These are phyloP conservation scores for Polyplosphaeria fusca DNA, from an alignment of 495 filamentous ascomycete genomes.

Conservation along the genomic window DNA sequence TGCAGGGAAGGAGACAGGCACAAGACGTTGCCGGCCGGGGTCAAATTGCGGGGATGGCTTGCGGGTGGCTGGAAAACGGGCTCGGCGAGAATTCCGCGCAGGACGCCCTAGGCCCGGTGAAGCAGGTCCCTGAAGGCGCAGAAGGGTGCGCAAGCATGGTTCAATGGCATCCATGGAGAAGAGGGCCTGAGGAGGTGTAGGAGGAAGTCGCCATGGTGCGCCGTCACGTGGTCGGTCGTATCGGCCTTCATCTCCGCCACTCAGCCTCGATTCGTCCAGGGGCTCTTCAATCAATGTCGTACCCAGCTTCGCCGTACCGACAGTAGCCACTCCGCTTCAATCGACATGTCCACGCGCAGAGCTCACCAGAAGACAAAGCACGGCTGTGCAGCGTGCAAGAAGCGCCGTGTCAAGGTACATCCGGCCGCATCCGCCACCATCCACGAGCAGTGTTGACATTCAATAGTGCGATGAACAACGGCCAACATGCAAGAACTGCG, in stretches of 20 bases:
- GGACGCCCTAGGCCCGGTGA: neutral
- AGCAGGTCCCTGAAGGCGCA: slow-evolving; percentile 1
- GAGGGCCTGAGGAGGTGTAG: too few relatives aligned
- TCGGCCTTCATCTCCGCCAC: too few relatives aligned
- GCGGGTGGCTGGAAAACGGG: slow-evolving; percentile 21
- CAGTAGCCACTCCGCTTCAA: neutral
- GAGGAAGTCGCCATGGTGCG: too few relatives aligned
- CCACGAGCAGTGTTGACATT: too few relatives aligned
- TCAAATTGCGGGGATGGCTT: slow-evolving; percentile 23
- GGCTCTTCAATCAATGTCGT: neutral
- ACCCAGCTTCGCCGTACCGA: too few relatives aligned
- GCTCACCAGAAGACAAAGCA: slow-evolving; percentile 26
- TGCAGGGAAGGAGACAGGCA: slow-evolving; percentile 18
- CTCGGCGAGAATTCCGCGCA: slow-evolving; percentile 11
- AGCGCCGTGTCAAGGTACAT: slow-evolving; percentile 32
- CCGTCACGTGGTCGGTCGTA: too few relatives aligned
- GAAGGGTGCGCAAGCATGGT: too few relatives aligned
- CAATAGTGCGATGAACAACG: slow-evolving; percentile 24
- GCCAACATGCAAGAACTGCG: slow-evolving; percentile 20
- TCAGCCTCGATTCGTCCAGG: too few relatives aligned
- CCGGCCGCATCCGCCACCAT: too few relatives aligned
- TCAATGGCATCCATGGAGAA: too few relatives aligned
- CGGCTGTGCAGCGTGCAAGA: slow-evolving; percentile 33
- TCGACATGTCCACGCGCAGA: slow-evolving; percentile 1
- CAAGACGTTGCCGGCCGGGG: slow-evolving; percentile 10